Evolutionary conservation across 2,329 filamentous ascomycete species (phyloP).

Genomic region (Aspergillus sp.): DNA sequence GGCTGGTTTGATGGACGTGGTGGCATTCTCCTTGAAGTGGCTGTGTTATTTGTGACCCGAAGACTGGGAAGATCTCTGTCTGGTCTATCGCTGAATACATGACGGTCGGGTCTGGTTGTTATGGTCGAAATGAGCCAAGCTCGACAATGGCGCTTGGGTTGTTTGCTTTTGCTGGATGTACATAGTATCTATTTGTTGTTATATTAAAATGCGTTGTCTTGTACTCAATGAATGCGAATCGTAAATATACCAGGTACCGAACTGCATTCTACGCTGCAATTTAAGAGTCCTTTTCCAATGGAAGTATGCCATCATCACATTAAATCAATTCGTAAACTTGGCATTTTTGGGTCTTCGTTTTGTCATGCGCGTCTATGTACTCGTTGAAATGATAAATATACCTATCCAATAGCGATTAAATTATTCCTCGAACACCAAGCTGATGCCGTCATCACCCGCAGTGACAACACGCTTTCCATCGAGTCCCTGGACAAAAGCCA

Average conservation of each 20-base stretch:
- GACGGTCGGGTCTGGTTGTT: neutral
- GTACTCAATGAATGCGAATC: neutral
- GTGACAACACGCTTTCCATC: constrained; percentile 77
- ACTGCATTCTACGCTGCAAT: neutral
- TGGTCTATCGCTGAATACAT: constrained; percentile 5
- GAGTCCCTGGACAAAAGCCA: constrained; percentile 83
- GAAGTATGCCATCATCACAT: neutral
- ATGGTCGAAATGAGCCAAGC: constrained; percentile 4
- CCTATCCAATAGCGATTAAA: neutral
- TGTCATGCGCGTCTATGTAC: constrained; percentile 14
- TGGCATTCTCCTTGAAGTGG: constrained; percentile 6
- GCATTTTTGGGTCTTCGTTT: neutral
- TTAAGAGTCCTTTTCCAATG: too few species aligned
- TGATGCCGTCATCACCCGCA: constrained; percentile 75
- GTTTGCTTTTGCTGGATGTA: constrained; percentile 36
- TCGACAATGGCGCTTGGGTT: constrained; percentile 29
- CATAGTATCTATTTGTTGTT: constrained; percentile 33
- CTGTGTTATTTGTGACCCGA: neutral
- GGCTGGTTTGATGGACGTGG: constrained; percentile 1
- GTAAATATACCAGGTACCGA: neutral
- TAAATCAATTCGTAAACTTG: neutral
- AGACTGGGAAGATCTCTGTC: constrained; percentile 11
- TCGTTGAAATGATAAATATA: constrained; percentile 7
- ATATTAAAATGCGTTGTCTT: constrained; percentile 17
- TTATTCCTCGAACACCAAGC: constrained; percentile 47